Evolutionary conservation across 2,329 filamentous ascomycete genomes (phyloP), one percentile per base, ranked within the genome.

Genomic region (Fusarium transvaalense): DNA sequence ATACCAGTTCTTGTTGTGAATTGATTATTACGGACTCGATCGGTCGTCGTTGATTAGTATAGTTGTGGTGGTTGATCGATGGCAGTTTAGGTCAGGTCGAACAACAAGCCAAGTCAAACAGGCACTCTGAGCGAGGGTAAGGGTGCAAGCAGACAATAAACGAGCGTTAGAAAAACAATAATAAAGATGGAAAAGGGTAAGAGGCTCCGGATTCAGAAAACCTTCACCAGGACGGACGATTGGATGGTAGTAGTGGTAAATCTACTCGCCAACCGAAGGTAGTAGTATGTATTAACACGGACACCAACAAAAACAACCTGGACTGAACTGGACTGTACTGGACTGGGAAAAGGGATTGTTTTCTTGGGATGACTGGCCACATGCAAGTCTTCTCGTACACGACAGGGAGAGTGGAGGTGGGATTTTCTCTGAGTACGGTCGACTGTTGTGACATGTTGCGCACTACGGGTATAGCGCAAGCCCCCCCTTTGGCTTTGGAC

Each of bases 311-410:
- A 68, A 65, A 69, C 57, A 66, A 64, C 45, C 29, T 61, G 41
- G 48, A 50, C 70, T 71, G 64, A 58, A 19, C 48, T 43, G 58
- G 65, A 19, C 27, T 43, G 58, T 63, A 19, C 27, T 61, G 47
- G 47, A 50, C 70, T 71, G 66, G 61, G 73, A 75, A 75, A 72
- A 73, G 73, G 73, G 73, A 74, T 75, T 75, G 73, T 74, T 75
- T 74, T 74, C 71, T 74, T 73, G 47, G 63, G 50, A 57, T 39
- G 45, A 45, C 52, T 56, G 57, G 66, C 47, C 69, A 70, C 65
- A 74, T 72, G 71, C 71, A 59, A 59, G 50, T 59, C 46, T 66
- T 29, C 50, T 60, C 65, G 39, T 60, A 59, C 59, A 51, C 14
- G 43, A 46, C 58, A 64, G 47, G 52, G 64, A 67, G 64, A 57